Evolutionary conservation across 441 rosid genomes (phyloP).

Genomic region (Jatropha multifida): DNA sequence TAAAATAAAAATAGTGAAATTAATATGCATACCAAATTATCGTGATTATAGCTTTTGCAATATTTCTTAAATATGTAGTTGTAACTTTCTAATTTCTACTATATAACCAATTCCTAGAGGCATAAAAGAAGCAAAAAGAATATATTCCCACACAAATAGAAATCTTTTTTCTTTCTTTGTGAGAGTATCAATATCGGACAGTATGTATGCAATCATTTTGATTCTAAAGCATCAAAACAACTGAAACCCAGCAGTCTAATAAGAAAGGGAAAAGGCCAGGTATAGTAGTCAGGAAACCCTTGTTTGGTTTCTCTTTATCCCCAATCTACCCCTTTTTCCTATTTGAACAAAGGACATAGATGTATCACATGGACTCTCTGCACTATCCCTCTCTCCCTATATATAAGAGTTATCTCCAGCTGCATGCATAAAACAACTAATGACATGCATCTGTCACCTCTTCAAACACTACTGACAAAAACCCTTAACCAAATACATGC

Average conservation of each 20-base stretch:
- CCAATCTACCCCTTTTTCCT: neutral
- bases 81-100: too few relatives aligned
- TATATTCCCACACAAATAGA: too few relatives aligned
- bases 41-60: too few relatives aligned
- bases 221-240: neutral
- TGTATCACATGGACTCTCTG: slow-evolving; percentile 37
- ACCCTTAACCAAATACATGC: neutral
- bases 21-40: too few relatives aligned
- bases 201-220: too few relatives aligned
- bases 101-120: too few relatives aligned
- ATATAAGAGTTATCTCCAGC: neutral
- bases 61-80: too few relatives aligned
- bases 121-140: too few relatives aligned
- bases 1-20: too few relatives aligned
- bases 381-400: neutral
- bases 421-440: slow-evolving; percentile 13
- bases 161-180: too few relatives aligned
- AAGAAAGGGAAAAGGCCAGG: neutral
- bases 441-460: slow-evolving; percentile 20
- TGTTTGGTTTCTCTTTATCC: neutral
- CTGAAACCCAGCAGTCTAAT: neutral
- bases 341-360: slow-evolving; percentile 24
- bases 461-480: slow-evolving; percentile 19
- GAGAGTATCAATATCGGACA: too few relatives aligned
- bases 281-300: neutral